Base-by-base conservation (phyloP, 495 filamentous ascomycete genomes). In the Copromyces sp. region DNA sequence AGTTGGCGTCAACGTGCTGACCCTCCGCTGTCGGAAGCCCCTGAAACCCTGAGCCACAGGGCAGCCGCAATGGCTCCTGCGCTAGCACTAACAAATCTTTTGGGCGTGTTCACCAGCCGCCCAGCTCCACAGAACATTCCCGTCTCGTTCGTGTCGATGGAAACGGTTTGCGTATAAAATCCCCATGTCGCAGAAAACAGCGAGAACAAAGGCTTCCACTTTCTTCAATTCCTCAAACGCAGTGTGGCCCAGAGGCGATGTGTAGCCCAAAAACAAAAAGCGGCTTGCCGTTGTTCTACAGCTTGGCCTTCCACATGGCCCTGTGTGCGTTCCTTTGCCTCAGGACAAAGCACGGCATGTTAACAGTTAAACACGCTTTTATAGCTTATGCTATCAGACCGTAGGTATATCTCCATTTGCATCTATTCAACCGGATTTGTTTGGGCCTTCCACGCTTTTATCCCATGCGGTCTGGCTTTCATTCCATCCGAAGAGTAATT, bases 391-490 rank as follows among this genome's bases (percentile, higher is more conserved):
- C 29, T 12, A 61, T 12, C 4, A 59, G 47, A 61, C 53, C 4
- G 32, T 53, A 37, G 35, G 39, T 24, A 39, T 16, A 29, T 69
- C 35, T 61, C 45, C 73, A 44, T 42, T 39, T n/a, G 38, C 7
- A 39, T 41, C 32, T 20, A 4, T 44, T 42, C 29, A 39, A 68
- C 32, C 44, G 69, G 74, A 53, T 68, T 44, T 59, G 59, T 73
- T 76, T 74, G 75, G 74, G 73, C 68, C 71, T 35, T 76, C 47
- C 68, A 39, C 73, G 42, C 68, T 72, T 71, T 71, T 20, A 35
- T 32, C 45, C 71, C 72, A 45, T 77, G 75, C 73, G 65, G 73
- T 74, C 69, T 77, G 72, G 72, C 75, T 77, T 76, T 76, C 75
- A 77, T 77, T 74, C 72, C 45, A 74, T 74, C 75, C 72, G 70